A percentile compares a stretch with the other conserved stretches of the same genome.
phyloP scores from a whole-genome alignment of 331 rosid species.

The Acacia pycnantha region DNA sequence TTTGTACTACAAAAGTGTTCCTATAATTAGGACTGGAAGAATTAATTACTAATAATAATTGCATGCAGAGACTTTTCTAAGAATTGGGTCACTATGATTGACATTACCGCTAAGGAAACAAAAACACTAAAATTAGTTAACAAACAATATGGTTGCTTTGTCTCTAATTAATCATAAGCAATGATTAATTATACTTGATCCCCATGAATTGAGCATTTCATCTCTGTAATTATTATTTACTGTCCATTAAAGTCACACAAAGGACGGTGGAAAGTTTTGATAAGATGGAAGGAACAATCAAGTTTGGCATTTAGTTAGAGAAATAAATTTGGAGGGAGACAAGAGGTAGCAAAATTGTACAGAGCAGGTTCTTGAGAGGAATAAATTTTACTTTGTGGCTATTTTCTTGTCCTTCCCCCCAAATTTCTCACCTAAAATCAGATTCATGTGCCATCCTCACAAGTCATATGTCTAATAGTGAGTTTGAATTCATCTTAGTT shows the following conservation, averaged over 20 bases:
- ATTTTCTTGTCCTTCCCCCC: not conserved
- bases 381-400: conserved; percentile 6
- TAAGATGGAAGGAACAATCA: not conserved
- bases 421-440: not conserved
- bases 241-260: not conserved
- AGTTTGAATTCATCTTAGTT: not conserved
- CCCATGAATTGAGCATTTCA: not conserved
- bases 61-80: not conserved
- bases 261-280: conserved; percentile 17
- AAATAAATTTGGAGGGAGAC: conserved; percentile 27
- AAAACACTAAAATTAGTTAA: not conserved
- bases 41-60: not conserved
- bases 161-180: not conserved
- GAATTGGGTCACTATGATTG: not conserved
- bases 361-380: conserved; percentile 1
- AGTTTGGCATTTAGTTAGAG: not conserved
- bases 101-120: not conserved
- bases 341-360: not conserved
- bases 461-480: not conserved
- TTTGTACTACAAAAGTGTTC: no score
- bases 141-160: not conserved
- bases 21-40: no score
- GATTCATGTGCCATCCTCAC: not conserved
- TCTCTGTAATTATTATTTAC: not conserved
- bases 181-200: not conserved